Percentiles rank a stretch among this genome's conserved stretches.
Evolutionary conservation across 1,284 basidiomycete genomes (phyloP).

Genomic region (Binderoboletus segoi): DNA sequence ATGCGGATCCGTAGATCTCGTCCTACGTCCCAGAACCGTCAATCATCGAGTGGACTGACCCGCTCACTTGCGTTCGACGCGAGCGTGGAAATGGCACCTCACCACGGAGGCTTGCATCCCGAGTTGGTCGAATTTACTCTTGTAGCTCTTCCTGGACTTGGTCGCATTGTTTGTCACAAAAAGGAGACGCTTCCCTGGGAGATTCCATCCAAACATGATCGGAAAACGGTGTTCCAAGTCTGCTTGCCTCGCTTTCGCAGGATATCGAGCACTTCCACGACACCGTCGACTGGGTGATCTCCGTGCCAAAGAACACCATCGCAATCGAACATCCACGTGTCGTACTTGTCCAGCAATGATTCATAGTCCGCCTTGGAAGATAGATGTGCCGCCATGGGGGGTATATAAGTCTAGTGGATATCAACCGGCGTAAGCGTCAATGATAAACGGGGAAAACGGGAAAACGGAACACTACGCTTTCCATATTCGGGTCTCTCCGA

Average conservation of each 20-base stretch:
- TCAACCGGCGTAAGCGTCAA: not conserved
- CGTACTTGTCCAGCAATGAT: constrained; percentile 72
- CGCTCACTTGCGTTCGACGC: not conserved
- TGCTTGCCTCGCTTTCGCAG: constrained; percentile 66
- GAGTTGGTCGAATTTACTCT: constrained; percentile 88
- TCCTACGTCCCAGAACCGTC: constrained; percentile 56
- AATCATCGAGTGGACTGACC: not conserved
- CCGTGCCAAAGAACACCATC: constrained; percentile 96
- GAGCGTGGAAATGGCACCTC: constrained; percentile 6
- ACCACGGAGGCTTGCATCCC: constrained; percentile 87
- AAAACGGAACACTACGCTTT: constrained; percentile 21
- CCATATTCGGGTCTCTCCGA: constrained; percentile 25
- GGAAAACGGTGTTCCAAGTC: not conserved
- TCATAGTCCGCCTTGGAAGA: constrained; percentile 55
- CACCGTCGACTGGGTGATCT: constrained; percentile 79
- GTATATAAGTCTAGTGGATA: constrained; percentile 19
- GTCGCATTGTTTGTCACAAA: constrained; percentile 99
- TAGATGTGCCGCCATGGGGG: constrained; percentile 43
- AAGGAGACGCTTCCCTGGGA: constrained; percentile 80
- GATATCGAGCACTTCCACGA: constrained; percentile 69
- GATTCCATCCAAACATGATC: not conserved
- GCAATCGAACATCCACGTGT: constrained; percentile 96
- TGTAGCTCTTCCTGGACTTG: constrained; percentile 86
- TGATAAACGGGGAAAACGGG: not conserved
- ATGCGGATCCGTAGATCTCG: constrained; percentile 96